A percentile compares a stretch with the other conserved stretches of the same genome.
These are phyloP conservation scores for Clarireedia sp. DNA, from an alignment of 2,329 filamentous ascomycete genomes.

Conservation along the genomic window DNA sequence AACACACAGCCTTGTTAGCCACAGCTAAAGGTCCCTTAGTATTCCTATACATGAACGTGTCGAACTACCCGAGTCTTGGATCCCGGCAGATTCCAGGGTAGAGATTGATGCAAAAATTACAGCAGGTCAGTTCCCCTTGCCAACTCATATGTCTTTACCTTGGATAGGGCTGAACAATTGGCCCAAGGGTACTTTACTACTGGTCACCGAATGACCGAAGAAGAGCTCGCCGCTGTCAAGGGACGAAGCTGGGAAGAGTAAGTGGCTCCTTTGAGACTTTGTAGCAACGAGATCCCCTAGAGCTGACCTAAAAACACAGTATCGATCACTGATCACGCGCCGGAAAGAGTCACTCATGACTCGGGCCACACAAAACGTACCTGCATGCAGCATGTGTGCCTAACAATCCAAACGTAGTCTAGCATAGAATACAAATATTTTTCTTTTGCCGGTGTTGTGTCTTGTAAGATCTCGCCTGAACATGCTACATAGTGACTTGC, in stretches of 20 bases:
- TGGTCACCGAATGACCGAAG: constrained; percentile 79
- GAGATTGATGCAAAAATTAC: constrained; percentile 99
- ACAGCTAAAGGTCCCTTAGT: constrained; percentile 31
- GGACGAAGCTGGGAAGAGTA: constrained; percentile 87
- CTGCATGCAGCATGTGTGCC: constrained; percentile 12
- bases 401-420: constrained; percentile 9
- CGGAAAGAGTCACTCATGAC: constrained; percentile 7
- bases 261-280: constrained; percentile 27
- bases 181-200: constrained; percentile 66
- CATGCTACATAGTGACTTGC: constrained; percentile 6
- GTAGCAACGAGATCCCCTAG: constrained; percentile 19
- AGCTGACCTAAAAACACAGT: constrained; percentile 24
- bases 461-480: constrained; percentile 7
- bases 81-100: constrained; percentile 90
- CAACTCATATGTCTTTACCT: not conserved
- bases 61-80: constrained; percentile 87
- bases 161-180: constrained; percentile 28
- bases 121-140: constrained; percentile 50
- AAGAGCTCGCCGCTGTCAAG: constrained; percentile 78
- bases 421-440: constrained; percentile 1
- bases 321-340: constrained; percentile 29
- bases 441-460: not conserved
- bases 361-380: constrained; percentile 13
- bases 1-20: constrained; percentile 2
- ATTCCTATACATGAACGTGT: constrained; percentile 85